phyloP scores from a whole-genome alignment of 495 filamentous ascomycete species.

The Penicillium antarcticum region DNA sequence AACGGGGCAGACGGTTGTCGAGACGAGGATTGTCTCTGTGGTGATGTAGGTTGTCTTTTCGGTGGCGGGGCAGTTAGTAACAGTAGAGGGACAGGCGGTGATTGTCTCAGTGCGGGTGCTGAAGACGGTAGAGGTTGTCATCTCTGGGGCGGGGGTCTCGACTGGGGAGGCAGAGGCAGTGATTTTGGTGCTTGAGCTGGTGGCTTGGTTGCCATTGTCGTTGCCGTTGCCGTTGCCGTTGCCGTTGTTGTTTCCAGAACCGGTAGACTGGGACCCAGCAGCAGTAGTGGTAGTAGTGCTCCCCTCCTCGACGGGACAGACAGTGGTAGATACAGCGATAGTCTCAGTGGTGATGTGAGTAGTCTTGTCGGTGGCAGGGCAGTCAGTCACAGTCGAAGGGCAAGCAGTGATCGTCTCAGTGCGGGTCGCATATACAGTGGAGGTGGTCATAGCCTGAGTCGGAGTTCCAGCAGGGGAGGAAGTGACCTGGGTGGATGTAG shows the following conservation, averaged over 20 bases:
- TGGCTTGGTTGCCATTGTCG: neutral
- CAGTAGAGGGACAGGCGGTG: constrained; percentile 28
- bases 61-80: constrained; percentile 23
- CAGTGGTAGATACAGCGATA: neutral
- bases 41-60: constrained; percentile 15
- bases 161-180: too few species aligned
- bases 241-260: too few species aligned
- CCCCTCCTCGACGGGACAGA: neutral
- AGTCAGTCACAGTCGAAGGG: constrained; percentile 20
- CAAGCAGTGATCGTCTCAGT: constrained; percentile 32
- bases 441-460: constrained; percentile 18
- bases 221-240: neutral
- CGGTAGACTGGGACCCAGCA: too few species aligned
- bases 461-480: neutral
- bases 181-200: too few species aligned
- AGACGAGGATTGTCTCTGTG: constrained; percentile 26
- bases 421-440: constrained; percentile 31
- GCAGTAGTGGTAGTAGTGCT: too few species aligned
- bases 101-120: constrained; percentile 31
- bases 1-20: constrained; percentile 29
- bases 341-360: constrained; percentile 19
- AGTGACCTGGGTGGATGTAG: neutral
- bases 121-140: constrained; percentile 36
- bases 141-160: neutral
- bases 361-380: constrained; percentile 11